Base-by-base conservation (phyloP, 306 rosid species). In the Lathyrus aphaca region DNA sequence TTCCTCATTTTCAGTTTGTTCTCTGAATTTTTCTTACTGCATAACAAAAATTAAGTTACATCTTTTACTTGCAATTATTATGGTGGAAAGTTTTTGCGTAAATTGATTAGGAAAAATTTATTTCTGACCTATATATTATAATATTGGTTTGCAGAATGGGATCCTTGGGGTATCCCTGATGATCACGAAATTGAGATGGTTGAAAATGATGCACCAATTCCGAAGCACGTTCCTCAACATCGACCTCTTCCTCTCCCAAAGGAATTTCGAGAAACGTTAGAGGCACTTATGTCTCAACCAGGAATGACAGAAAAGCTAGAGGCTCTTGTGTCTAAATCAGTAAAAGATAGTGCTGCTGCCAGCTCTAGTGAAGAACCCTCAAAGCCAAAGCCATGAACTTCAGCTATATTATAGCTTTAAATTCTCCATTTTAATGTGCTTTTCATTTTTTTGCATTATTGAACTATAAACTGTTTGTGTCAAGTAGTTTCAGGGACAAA, bases 91-190 rank as follows among this genome's bases (percentile, higher is more conserved):
- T 4, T n/a, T 59, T 8, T 9, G 44, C 65, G 15, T 18, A 62
- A 62, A 46, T 18, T 71, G 64, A 5, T 30, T 30, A 32, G 6
- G 38, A 6, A 32, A 1, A 32, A 32, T 1, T 32, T 8, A 32
- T 61, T 25, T 38, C 14, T 32, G 1, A n/a, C 1, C 1, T 0
- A 70, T 43, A n/a, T n/a, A n/a, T n/a, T n/a, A n/a, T n/a, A n/a
- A 17, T 67, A 50, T 68, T 78, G 80, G 10, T 21, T 56, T 80
- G 84, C 89, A 91, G 99, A 89, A 79, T 94, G 92, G 95, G 87
- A 87, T 66, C 91, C 96, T 5, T 94, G 99, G 99, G 97, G 97
- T 69, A 81, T 86, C 50, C 97, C 95, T 9, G 95, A 88, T 53
- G 95, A 89, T 73, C 77, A 91, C 25, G 92, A 87, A 79, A 80